These are phyloP conservation scores for Graphiopsis chlorocephala DNA, from an alignment of 2,329 filamentous ascomycete species.

Conservation along the genomic window DNA sequence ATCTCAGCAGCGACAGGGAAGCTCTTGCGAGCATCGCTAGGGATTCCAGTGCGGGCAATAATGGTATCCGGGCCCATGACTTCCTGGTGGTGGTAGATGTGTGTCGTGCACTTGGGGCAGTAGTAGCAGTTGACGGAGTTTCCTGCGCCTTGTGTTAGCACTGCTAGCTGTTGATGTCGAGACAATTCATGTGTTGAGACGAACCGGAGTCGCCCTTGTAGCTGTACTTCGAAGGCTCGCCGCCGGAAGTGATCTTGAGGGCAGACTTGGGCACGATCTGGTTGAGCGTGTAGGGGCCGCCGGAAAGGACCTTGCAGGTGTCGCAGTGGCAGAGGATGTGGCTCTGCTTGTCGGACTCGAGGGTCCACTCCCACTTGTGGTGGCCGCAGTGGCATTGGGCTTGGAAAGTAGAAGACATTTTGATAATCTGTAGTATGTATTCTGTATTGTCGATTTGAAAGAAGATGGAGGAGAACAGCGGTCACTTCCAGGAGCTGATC, in stretches of 20 bases:
- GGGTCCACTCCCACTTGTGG: constrained; percentile 51
- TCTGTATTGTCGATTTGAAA: neutral
- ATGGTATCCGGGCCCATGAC: constrained; percentile 51
- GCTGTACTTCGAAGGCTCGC: constrained; percentile 49
- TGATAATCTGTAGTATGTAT: neutral
- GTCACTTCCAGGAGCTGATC: neutral
- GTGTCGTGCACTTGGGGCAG: constrained; percentile 56
- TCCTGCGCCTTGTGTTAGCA: constrained; percentile 30
- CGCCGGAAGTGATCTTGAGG: constrained; percentile 53
- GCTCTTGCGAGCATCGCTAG: constrained; percentile 45
- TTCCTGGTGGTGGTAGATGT: constrained; percentile 56
- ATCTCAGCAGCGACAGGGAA: constrained; percentile 55
- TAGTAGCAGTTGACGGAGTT: constrained; percentile 58
- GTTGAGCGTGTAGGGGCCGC: constrained; percentile 53
- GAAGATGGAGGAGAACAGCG: neutral
- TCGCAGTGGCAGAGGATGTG: constrained; percentile 55
- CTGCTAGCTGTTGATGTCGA: neutral
- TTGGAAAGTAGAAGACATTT: constrained; percentile 32
- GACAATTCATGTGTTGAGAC: neutral
- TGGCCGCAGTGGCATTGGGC: constrained; percentile 57
- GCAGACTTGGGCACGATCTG: constrained; percentile 51
- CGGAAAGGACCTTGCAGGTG: constrained; percentile 55
- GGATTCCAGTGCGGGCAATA: constrained; percentile 51
- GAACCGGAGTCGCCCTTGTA: constrained; percentile 54
- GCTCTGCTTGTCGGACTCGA: constrained; percentile 45